Evolutionary conservation across 75 land plant genomes (phyloP).

Genomic region (Chamaecyparis obtusa): DNA sequence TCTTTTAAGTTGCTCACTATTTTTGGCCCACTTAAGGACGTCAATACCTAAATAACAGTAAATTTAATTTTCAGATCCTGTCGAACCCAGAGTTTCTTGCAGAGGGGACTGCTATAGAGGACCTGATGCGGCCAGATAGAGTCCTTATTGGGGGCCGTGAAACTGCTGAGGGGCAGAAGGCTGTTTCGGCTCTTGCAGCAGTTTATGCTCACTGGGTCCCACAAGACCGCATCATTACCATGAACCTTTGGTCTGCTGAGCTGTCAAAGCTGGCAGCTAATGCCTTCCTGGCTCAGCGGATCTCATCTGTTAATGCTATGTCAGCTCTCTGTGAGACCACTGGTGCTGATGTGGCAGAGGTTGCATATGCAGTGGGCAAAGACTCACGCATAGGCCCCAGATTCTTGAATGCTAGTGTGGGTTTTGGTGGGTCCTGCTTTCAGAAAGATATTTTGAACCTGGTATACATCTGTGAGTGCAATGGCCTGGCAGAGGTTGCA

Average conservation of each 20-base stretch:
- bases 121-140: slow-evolving; percentile 66
- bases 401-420: slow-evolving; percentile 82
- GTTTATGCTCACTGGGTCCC: slow-evolving; percentile 92
- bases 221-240: slow-evolving; percentile 70
- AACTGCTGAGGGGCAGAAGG: slow-evolving; percentile 77
- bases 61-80: slow-evolving; percentile 43
- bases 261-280: slow-evolving; percentile 96
- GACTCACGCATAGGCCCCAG: slow-evolving; percentile 83
- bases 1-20: not conserved
- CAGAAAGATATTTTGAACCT: slow-evolving; percentile 89
- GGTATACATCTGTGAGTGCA: slow-evolving; percentile 95
- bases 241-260: slow-evolving; percentile 91
- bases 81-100: slow-evolving; percentile 93
- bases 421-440: slow-evolving; percentile 94
- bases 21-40: not conserved
- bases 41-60: not conserved
- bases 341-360: slow-evolving; percentile 81
- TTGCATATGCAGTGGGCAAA: slow-evolving; percentile 75
- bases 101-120: slow-evolving; percentile 85
- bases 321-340: slow-evolving; percentile 93
- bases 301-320: slow-evolving; percentile 90
- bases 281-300: slow-evolving; percentile 85
- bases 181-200: slow-evolving; percentile 59
- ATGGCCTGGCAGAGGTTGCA: slow-evolving; percentile 76
- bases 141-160: slow-evolving; percentile 86